phyloP scores from a whole-genome alignment of 176 grass and related monocot species.

The Phoenix roebelenii region DNA sequence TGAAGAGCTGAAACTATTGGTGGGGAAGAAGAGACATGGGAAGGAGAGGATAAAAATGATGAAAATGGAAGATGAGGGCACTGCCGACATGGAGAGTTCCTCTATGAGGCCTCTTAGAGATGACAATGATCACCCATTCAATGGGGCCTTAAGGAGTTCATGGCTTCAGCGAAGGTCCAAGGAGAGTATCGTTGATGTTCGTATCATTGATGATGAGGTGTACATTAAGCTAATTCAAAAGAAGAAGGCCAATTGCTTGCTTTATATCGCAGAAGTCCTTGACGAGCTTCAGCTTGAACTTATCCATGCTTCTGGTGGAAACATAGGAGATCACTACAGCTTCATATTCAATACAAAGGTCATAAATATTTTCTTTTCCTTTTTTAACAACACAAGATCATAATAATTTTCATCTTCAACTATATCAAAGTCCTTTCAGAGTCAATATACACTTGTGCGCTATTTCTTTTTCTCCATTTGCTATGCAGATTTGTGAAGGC shows the following conservation, averaged over 20 bases:
- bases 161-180: slow-evolving; percentile 75
- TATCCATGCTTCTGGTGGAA: slow-evolving; percentile 54
- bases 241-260: slow-evolving; percentile 66
- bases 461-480: slow-evolving; percentile 16
- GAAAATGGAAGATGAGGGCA: slow-evolving; percentile 44
- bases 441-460: not conserved
- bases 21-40: slow-evolving; percentile 51
- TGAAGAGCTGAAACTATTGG: slow-evolving; percentile 49
- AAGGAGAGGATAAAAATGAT: slow-evolving; percentile 42
- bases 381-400: not conserved
- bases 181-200: slow-evolving; percentile 70
- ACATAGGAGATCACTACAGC: slow-evolving; percentile 75
- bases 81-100: slow-evolving; percentile 57
- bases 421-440: not conserved
- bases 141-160: slow-evolving; percentile 58
- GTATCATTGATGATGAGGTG: slow-evolving; percentile 72
- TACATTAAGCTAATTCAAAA: slow-evolving; percentile 79
- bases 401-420: not conserved
- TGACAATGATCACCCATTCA: slow-evolving; percentile 37
- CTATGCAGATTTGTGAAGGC: slow-evolving; percentile 51
- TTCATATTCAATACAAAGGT: slow-evolving; percentile 97
- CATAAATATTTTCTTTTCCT: not conserved
- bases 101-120: slow-evolving; percentile 31
- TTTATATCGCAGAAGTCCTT: slow-evolving; percentile 52
- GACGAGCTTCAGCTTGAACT: slow-evolving; percentile 69